Evolutionary conservation across 2,329 filamentous ascomycete genomes (phyloP), one percentile per base, ranked within the genome.

Genomic region (Didymella pomorum): DNA sequence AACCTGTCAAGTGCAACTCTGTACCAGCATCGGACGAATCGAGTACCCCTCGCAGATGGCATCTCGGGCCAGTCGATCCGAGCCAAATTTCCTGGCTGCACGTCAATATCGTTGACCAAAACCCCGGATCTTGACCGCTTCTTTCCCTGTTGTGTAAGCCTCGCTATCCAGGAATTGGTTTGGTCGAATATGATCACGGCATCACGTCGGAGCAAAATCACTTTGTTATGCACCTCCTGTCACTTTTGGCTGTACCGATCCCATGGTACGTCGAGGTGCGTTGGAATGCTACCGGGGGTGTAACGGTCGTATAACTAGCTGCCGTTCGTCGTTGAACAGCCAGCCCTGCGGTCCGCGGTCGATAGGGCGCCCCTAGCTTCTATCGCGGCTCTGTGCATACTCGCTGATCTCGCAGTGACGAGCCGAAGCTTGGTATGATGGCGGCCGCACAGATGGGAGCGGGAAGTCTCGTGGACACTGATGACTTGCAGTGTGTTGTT

Each of bases 201-300:
- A 50, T 54, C 35, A 42, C 20, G 33, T 54, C 56, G 50, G 50
- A 50, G 16, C 9, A 29, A 41, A 18, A 33, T 42, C 47, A 26
- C 43, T 52, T 52, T 52, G 54, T 58, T 41, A 58, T 58, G 56
- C 50, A 58, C 41, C 45, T 58, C 50, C 50, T 46, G 31, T 50
- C 33, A 46, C 39, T 50, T 58, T 35, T 45, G 50, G 56, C 39
- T 31, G 51, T 58, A 50, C 56, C 56, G 44, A 31, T 45, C 26
- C 56, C 56, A 54, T 54, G 50, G 56, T 58, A 50, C 45, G 39
- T 43, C 23, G 50, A 50, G 42, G 39, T 58, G 51, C 41, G 45
- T 42, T 50, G 56, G 56, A 58, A 58, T 58, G 56, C 41, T 58
- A 54, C 45, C 56, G 45, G 49, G 56, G 56, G 50, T 58, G 56